Base-by-base conservation (phyloP, 306 rosid genomes). In the Corylus heterophylla region DNA sequence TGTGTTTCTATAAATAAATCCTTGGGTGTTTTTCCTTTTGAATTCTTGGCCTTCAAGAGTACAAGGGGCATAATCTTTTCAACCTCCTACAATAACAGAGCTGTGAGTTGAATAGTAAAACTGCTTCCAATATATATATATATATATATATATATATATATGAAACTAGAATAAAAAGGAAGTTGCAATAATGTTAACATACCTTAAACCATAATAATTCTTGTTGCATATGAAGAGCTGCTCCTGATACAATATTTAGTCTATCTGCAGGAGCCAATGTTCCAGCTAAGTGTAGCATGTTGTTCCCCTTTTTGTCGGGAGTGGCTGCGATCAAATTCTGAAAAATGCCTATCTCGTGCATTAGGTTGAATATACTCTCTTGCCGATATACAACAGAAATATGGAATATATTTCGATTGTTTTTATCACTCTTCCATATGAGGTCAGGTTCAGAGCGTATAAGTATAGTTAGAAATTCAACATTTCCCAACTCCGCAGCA, bases 1-100 rank as follows among this genome's bases (percentile, higher is more conserved):
- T 90, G 95, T 12, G 71, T 70, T 0, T 5, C 8, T 0, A 79
- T 83, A 79, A 90, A 90, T n/a, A 87, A 7, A 67, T 74, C 71
- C 10, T 27, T 64, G 12, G 95, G 87, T 17, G 89, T 85, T 50
- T 47, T 0, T 11, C 16, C 69, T 5, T 72, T 8, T 0, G 11
- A 20, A 37, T 88, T 90, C 56, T 10, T 18, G 74, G 1, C 55
- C 68, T 88, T 90, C 45, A 74, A 29, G 0, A 0, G 8, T 27
- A 25, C 14, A 35, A 89, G 84, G 48, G 5, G 78, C 71, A 85
- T 82, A 51, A 85, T 80, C 71, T 77, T 89, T 67, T 85, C 74
- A 2, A 89, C 88, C 73, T 89, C 90, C 87, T 89, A n/a, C 14
- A 44, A 69, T 52, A 31, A 54, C 14, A 37, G 17, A 4, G 6